Evolutionary conservation across 2,329 filamentous ascomycete genomes (phyloP).

Genomic region (Aspergillus unguis): DNA sequence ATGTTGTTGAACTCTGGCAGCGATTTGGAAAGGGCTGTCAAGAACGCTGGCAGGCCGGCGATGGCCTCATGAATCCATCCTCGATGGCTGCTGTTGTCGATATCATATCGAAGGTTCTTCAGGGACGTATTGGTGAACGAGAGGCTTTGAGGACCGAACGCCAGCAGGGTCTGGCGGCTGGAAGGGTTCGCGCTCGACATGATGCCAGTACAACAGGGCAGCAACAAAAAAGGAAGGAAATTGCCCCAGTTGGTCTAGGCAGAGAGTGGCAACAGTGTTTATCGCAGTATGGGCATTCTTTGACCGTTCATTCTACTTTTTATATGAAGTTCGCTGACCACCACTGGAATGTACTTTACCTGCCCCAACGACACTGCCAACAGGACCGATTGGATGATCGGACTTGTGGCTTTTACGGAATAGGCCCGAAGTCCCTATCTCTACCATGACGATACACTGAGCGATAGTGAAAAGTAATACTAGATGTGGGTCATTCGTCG

Average conservation of each 20-base stretch:
- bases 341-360: background rate
- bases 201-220: background rate
- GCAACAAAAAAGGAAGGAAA: background rate
- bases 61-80: background rate
- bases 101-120: background rate
- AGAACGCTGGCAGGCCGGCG: background rate
- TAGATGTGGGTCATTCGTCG: no score
- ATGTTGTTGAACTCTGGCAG: background rate
- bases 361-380: background rate
- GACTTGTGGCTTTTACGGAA: background rate
- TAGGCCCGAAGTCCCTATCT: no score
- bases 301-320: background rate
- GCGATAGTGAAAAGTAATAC: no score
- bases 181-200: background rate
- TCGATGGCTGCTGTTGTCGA: background rate
- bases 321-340: background rate
- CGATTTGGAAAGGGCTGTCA: background rate
- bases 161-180: background rate
- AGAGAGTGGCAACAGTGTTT: background rate
- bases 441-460: no score
- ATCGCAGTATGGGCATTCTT: no score
- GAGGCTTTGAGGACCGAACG: slow-evolving; percentile 4
- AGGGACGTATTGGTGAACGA: background rate
- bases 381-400: background rate
- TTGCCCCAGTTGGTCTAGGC: background rate